phyloP scores from a whole-genome alignment of 768 basidiomycete genomes.

The Tylopilus subfusipes region DNA sequence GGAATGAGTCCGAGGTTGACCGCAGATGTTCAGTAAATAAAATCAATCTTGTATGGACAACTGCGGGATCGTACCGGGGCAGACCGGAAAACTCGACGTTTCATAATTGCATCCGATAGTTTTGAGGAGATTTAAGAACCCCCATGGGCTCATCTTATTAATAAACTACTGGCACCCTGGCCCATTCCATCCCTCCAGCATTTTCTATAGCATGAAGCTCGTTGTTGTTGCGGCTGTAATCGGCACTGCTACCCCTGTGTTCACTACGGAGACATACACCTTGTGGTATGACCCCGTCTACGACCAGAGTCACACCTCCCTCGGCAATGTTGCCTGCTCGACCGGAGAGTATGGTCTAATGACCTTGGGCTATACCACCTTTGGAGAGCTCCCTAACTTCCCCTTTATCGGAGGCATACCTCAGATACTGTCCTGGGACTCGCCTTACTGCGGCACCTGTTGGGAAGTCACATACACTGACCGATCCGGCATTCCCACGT shows the following conservation, averaged over 20 bases:
- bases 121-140: too few species aligned
- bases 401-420: conserved; percentile 53
- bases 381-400: neutral
- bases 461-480: conserved; percentile 51
- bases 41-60: too few species aligned
- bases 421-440: conserved; percentile 50
- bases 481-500: conserved; percentile 27
- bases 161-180: too few species aligned
- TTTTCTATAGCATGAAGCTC: neutral
- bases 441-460: conserved; percentile 54
- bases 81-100: too few species aligned
- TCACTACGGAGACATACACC: conserved; percentile 12
- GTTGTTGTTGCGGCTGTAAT: neutral
- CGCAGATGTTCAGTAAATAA: too few species aligned
- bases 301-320: conserved; percentile 41
- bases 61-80: too few species aligned
- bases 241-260: neutral
- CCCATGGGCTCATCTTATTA: too few species aligned
- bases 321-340: conserved; percentile 47
- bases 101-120: too few species aligned
- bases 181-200: too few species aligned
- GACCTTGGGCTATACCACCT: neutral
- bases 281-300: conserved; percentile 47
- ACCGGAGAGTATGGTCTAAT: conserved; percentile 42
- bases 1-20: too few species aligned